Conservation (phyloP, 2,329 filamentous ascomycete species). For the Colletotrichum spinosum region DNA sequence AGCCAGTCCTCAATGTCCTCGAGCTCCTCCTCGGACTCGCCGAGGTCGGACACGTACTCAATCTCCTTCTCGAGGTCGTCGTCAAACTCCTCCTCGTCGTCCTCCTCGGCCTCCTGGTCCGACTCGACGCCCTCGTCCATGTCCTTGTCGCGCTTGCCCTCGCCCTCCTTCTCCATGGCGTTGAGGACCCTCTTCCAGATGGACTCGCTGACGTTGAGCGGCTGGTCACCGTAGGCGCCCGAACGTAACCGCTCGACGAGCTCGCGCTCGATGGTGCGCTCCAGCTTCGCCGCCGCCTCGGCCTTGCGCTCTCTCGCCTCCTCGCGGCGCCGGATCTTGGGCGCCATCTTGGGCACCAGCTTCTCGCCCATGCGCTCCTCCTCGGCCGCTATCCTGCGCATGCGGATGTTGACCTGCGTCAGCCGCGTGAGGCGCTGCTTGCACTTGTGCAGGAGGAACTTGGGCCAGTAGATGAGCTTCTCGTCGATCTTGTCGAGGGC, state of each 20-base stretch:
- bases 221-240: conserved; percentile 93
- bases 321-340: conserved; percentile 86
- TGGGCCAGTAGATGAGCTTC: conserved; percentile 91
- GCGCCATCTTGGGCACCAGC: conserved; percentile 88
- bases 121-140: conserved; percentile 87
- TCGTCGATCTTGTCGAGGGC: conserved; percentile 90
- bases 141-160: conserved; percentile 86
- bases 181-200: conserved; percentile 98
- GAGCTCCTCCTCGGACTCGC: conserved; percentile 79
- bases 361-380: conserved; percentile 90
- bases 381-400: conserved; percentile 85
- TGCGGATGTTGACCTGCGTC: conserved; percentile 88
- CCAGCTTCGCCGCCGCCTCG: conserved; percentile 89
- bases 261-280: conserved; percentile 94
- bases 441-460: conserved; percentile 93
- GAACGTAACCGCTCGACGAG: conserved; percentile 90
- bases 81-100: conserved; percentile 74
- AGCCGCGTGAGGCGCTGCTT: conserved; percentile 94
- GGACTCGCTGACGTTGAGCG: conserved; percentile 92
- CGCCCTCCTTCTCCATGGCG: conserved; percentile 87
- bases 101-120: conserved; percentile 76
- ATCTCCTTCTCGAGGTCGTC: conserved; percentile 79
- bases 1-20: conserved; percentile 93
- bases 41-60: conserved; percentile 93
- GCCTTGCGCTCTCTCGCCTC: conserved; percentile 81